These are phyloP conservation scores for Xylaria longipes DNA, from an alignment of 495 filamentous ascomycete species.

Conservation along the genomic window DNA sequence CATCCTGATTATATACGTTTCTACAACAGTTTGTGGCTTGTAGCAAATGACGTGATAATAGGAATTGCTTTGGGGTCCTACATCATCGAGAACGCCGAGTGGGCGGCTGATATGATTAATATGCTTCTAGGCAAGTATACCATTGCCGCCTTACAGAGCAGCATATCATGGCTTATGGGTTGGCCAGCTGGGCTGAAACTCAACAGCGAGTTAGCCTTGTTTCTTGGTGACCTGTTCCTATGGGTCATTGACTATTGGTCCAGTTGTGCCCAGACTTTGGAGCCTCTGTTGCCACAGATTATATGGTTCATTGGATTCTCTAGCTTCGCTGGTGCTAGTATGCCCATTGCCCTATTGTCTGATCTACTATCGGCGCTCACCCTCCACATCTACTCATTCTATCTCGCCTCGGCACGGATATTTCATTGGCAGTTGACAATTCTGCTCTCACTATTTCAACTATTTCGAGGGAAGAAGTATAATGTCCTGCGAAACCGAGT, in stretches of 20 bases:
- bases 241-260: slow-evolving; percentile 99
- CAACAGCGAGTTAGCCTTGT: slow-evolving; percentile 91
- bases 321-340: slow-evolving; percentile 92
- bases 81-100: slow-evolving; percentile 91
- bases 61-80: slow-evolving; percentile 95
- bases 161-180: slow-evolving; percentile 94
- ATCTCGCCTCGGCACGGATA: slow-evolving; percentile 93
- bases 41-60: slow-evolving; percentile 98
- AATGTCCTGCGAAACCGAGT: slow-evolving; percentile 97
- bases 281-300: slow-evolving; percentile 80
- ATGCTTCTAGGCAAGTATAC: slow-evolving; percentile 80
- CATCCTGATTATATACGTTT: slow-evolving; percentile 99
- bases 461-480: slow-evolving; percentile 96
- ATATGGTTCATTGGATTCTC: slow-evolving; percentile 95
- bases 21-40: slow-evolving; percentile 98
- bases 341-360: slow-evolving; percentile 96
- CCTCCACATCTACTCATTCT: slow-evolving; percentile 96
- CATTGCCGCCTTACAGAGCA: slow-evolving; percentile 84
- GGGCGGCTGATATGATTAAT: slow-evolving; percentile 84
- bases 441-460: slow-evolving; percentile 93
- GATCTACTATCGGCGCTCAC: slow-evolving; percentile 92
- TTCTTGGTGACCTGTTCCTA: slow-evolving; percentile 91
- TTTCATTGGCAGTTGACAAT: slow-evolving; percentile 99
- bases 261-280: slow-evolving; percentile 74
- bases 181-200: slow-evolving; percentile 98